phyloP scores from a whole-genome alignment of 306 rosid genomes.

The Rosa lucieae region DNA sequence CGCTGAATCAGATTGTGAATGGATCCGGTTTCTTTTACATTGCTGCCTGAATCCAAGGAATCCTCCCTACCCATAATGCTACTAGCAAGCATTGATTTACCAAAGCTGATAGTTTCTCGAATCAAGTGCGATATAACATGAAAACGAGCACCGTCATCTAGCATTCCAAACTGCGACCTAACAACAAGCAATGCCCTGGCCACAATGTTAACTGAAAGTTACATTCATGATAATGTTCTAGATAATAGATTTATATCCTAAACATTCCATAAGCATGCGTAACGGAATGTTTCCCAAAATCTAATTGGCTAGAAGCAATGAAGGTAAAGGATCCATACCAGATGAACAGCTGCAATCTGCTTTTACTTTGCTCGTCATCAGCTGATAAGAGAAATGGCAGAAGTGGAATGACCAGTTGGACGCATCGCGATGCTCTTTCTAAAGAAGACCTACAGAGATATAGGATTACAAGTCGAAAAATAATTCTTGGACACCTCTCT shows the following conservation, averaged over 20 bases:
- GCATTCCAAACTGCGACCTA: constrained; percentile 77
- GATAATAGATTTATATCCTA: background rate
- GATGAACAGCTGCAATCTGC: constrained; percentile 85
- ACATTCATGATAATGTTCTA: constrained; percentile 24
- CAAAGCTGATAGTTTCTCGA: constrained; percentile 75
- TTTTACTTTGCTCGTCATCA: constrained; percentile 97
- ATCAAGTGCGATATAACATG: constrained; percentile 91
- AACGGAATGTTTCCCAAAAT: constrained; percentile 6
- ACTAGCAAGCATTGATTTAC: constrained; percentile 88
- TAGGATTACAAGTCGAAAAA: constrained; percentile 81
- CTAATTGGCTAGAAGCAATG: constrained; percentile 14
- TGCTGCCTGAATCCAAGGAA: constrained; percentile 43
- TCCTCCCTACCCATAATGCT: constrained; percentile 75
- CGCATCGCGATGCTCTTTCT: constrained; percentile 86
- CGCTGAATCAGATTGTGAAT: constrained; percentile 83
- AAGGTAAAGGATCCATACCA: constrained; percentile 54
- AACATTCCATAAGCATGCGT: background rate
- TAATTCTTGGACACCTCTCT: constrained; percentile 87
- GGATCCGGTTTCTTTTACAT: constrained; percentile 62
- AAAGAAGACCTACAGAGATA: constrained; percentile 88
- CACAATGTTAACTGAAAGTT: constrained; percentile 37
- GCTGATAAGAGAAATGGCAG: constrained; percentile 79
- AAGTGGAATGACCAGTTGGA: constrained; percentile 75
- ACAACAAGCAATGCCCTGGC: constrained; percentile 88
- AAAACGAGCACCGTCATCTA: constrained; percentile 89